Conservation (phyloP, 805 yeast genomes). For the Saturnispora mendoncae region DNA sequence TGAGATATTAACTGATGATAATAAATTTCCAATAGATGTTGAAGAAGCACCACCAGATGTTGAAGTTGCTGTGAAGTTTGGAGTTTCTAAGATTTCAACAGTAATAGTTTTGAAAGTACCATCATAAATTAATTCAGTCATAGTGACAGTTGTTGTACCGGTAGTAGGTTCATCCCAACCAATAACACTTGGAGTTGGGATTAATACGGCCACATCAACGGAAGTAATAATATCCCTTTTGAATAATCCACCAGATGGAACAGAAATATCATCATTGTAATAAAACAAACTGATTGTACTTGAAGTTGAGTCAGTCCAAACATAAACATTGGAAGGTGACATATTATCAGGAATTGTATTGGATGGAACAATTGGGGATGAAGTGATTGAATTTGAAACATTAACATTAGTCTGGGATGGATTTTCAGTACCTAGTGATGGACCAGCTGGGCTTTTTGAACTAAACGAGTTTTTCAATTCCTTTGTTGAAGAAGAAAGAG, state of each 20-base stretch:
- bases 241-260: constrained; percentile 5
- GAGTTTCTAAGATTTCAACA: constrained; percentile 1
- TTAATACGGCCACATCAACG: constrained; percentile 5
- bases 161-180: constrained; percentile 2
- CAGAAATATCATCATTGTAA: not conserved
- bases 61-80: not conserved
- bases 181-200: constrained; percentile 7
- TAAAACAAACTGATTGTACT: constrained; percentile 4
- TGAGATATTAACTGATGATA: too few relatives aligned
- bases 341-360: not conserved
- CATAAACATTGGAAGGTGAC: constrained; percentile 2
- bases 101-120: constrained; percentile 2
- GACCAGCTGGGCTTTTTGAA: too few relatives aligned
- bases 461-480: too few relatives aligned
- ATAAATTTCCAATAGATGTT: too few relatives aligned
- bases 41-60: not conserved
- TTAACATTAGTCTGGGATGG: too few relatives aligned
- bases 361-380: not conserved
- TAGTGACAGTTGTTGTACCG: not conserved
- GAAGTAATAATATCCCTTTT: not conserved
- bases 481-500: not conserved
- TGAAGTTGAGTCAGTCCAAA: constrained; percentile 3
- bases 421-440: too few relatives aligned
- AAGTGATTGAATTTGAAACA: not conserved
- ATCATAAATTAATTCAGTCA: constrained; percentile 1